These are phyloP conservation scores for Iris pallida DNA, from an alignment of 116 monocot genomes.

Conservation along the genomic window DNA sequence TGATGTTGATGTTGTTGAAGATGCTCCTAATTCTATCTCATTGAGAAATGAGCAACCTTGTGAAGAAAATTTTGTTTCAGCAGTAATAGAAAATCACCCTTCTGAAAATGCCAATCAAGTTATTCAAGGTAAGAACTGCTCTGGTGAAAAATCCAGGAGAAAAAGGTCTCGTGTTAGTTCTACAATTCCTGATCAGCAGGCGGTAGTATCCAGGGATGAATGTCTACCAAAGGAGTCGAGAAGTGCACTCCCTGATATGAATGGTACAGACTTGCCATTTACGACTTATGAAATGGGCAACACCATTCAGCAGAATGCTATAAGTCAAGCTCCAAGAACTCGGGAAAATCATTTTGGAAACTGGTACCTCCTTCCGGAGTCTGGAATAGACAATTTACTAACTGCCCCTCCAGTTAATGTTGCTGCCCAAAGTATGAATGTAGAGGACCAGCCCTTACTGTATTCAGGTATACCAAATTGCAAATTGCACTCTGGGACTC, in stretches of 20 bases:
- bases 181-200: not conserved
- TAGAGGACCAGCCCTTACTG: conserved; percentile 22
- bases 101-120: conserved; percentile 19
- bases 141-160: conserved; percentile 19
- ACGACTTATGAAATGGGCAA: conserved; percentile 12
- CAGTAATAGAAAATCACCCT: not conserved
- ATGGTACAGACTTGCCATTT: conserved; percentile 16
- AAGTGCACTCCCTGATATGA: conserved; percentile 30
- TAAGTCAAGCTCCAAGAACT: conserved; percentile 10
- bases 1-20: conserved; percentile 43
- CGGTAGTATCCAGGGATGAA: conserved; percentile 3
- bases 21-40: conserved; percentile 23
- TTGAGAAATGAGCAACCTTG: conserved; percentile 25
- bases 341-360: conserved; percentile 22
- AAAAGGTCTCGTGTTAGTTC: conserved; percentile 34
- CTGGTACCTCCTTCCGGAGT: conserved; percentile 20
- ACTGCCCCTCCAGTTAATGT: conserved; percentile 13
- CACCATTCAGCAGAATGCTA: conserved; percentile 5
- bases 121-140: conserved; percentile 13
- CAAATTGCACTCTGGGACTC: conserved; percentile 9
- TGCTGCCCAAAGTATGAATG: conserved; percentile 24
- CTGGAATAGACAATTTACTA: conserved; percentile 10
- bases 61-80: conserved; percentile 11
- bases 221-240: conserved; percentile 9
- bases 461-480: conserved; percentile 17